phyloP scores from a whole-genome alignment of 2,329 filamentous ascomycete genomes.

The Stylonectria norvegica region DNA sequence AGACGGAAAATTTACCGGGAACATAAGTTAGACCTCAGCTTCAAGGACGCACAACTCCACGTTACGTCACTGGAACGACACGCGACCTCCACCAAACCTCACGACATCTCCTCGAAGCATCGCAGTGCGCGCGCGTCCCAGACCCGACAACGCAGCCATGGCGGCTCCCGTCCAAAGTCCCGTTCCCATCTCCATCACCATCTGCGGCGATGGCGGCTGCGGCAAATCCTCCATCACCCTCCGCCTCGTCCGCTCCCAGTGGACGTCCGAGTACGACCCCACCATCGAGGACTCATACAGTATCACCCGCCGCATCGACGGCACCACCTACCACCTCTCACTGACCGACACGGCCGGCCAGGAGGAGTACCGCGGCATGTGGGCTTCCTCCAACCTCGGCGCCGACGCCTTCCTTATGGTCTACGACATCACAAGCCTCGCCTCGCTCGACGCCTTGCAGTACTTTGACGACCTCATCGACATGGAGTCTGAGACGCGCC shows the following conservation, averaged over 20 bases:
- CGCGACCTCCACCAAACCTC: no score
- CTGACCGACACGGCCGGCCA: constrained; percentile 86
- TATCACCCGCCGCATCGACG: constrained; percentile 76
- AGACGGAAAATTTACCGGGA: no score
- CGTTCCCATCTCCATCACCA: constrained; percentile 68
- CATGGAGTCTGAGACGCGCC: constrained; percentile 70
- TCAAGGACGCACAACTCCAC: no score
- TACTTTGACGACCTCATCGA: constrained; percentile 83
- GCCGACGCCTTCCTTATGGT: constrained; percentile 82
- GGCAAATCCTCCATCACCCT: constrained; percentile 84
- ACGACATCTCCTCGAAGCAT: no score
- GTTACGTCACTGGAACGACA: no score
- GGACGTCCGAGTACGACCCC: constrained; percentile 80
- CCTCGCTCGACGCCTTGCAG: constrained; percentile 66
- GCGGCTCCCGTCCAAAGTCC: constrained; percentile 31
- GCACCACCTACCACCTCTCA: constrained; percentile 73
- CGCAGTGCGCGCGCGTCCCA: no score
- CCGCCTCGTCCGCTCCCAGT: constrained; percentile 75
- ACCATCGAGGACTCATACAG: constrained; percentile 83
- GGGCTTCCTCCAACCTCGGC: constrained; percentile 73
- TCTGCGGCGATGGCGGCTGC: constrained; percentile 82
- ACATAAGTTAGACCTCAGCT: no score
- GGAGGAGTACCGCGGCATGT: constrained; percentile 85
- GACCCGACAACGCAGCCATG: constrained; percentile 19
- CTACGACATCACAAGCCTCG: constrained; percentile 75